Conservation (phyloP, 2,329 filamentous ascomycete species). For the Aureobasidium namibiae region DNA sequence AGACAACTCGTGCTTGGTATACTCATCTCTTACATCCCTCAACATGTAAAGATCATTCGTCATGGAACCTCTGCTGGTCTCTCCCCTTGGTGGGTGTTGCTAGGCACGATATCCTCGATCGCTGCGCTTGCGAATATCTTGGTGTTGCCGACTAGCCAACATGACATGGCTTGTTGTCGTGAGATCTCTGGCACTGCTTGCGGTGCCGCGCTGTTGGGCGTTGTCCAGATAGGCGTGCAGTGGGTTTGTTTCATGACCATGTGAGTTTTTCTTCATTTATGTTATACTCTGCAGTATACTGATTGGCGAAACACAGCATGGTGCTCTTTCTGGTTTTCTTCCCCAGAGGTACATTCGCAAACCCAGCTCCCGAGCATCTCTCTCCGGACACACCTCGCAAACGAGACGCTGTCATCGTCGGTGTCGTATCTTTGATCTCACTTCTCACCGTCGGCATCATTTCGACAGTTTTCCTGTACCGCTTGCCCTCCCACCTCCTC, state of each 20-base stretch:
- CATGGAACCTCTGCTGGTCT: conserved; percentile 86
- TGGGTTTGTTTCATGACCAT: conserved; percentile 89
- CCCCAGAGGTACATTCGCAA: conserved; percentile 46
- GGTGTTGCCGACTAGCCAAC: conserved; percentile 70
- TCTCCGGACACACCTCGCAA: conserved; percentile 47
- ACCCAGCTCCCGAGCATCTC: conserved; percentile 33
- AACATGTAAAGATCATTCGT: conserved; percentile 84
- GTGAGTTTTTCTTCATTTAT: conserved; percentile 44
- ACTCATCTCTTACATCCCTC: conserved; percentile 85
- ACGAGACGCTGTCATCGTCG: conserved; percentile 71
- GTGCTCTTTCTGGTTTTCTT: conserved; percentile 94
- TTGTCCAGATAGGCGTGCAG: conserved; percentile 84
- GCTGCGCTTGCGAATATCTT: conserved; percentile 89
- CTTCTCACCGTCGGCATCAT: conserved; percentile 61
- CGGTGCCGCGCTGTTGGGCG: conserved; percentile 74
- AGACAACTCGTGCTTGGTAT: conserved; percentile 78
- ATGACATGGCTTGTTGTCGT: conserved; percentile 78
- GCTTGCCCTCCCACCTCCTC: conserved; percentile 55
- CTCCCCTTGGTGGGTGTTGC: conserved; percentile 86
- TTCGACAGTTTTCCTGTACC: conserved; percentile 57
- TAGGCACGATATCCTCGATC: conserved; percentile 82
- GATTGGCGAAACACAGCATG: conserved; percentile 49
- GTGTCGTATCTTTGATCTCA: conserved; percentile 64
- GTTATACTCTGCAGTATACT: background rate
- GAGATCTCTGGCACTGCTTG: conserved; percentile 76